A percentile compares a stretch with the other conserved stretches of the same genome.
phyloP scores from a whole-genome alignment of 202 grass and related monocot species.

The Panicum hallii region DNA sequence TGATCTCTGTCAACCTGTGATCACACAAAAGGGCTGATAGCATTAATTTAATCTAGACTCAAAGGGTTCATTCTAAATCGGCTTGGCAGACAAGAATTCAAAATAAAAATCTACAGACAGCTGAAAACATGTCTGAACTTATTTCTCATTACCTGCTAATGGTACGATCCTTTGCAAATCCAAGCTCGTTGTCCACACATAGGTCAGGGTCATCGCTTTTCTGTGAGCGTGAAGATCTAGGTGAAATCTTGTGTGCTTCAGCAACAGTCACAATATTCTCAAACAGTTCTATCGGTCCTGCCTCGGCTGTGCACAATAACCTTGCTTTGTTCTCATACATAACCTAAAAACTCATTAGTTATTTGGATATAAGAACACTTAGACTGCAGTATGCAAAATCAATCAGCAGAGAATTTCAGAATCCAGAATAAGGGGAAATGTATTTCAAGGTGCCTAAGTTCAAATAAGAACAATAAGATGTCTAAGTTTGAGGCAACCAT shows the following conservation, averaged over 20 bases:
- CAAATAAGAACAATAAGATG: neutral
- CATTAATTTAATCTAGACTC: neutral
- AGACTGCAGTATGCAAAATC: constrained; percentile 6
- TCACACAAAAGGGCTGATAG: neutral
- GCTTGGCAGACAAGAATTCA: neutral
- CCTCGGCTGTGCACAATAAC: constrained; percentile 86
- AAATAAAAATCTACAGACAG: neutral
- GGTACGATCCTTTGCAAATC: constrained; percentile 90
- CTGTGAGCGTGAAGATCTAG: constrained; percentile 77
- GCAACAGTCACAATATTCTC: constrained; percentile 71
- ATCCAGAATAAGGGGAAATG: constrained; percentile 1
- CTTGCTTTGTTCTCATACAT: constrained; percentile 96
- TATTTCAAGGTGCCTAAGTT: neutral
- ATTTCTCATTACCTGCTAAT: constrained; percentile 79
- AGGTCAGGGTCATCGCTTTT: constrained; percentile 79
- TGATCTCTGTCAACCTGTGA: constrained; percentile 91
- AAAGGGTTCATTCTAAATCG: neutral
- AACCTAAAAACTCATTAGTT: constrained; percentile 58
- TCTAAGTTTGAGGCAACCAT: neutral
- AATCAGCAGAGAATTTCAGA: neutral
- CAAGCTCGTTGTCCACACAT: constrained; percentile 93
- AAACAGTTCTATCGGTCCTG: constrained; percentile 70
- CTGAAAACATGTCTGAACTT: neutral
- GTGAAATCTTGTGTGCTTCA: constrained; percentile 73
- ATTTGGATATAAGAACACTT: constrained; percentile 15